Base-by-base conservation (phyloP, 2,329 filamentous ascomycete genomes). In the Pyricularia sp. region DNA sequence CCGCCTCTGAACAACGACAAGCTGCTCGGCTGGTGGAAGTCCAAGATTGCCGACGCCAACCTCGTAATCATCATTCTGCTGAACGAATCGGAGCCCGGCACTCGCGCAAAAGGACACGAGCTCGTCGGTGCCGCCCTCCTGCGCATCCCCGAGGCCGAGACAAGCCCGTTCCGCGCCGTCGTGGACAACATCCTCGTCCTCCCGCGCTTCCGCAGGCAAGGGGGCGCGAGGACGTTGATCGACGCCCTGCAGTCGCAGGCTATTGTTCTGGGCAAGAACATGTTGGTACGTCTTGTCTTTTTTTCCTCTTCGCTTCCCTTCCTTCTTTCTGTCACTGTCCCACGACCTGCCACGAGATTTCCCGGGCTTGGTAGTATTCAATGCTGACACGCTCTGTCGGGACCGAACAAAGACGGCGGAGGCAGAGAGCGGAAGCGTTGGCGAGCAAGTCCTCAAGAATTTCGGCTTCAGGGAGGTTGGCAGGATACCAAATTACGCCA, bases 161-260 rank as follows among this genome's bases (percentile, higher is more conserved):
- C 87, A 4, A 85, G 82, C 0, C 80, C 82, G 0, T 86, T 86
- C 71, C 79, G 86, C 33, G 86, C 80, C 2, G 72, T 76, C 11
- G 83, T 90, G 1, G 83, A 90, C 76, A 86, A 87, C 74, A 78
- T 90, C 50, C 78, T 90, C 58, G 80, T 90, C 11, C 82, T 81
- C 70, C 84, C 83, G 14, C 78, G 78, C 64, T 83, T 82, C 72
- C 80, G 87, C 9, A 74, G 80, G 1, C 79, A 78, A 65, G 86
- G 87, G 4, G 82, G 85, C 65, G 86, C 85, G 2, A 82, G 77
- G 71, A 75, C 76, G 25, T 73, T 90, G 72, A 82, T 90, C 77
- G 73, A 69, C 26, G 80, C 80, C n/a, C 71, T 89, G n/a, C 86
- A 90, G 75, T 76, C 75, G 4, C 82, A 87, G 74, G 87, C 87